Conservation (phyloP, 2,329 filamentous ascomycete genomes). For the Fusarium buharicum region DNA sequence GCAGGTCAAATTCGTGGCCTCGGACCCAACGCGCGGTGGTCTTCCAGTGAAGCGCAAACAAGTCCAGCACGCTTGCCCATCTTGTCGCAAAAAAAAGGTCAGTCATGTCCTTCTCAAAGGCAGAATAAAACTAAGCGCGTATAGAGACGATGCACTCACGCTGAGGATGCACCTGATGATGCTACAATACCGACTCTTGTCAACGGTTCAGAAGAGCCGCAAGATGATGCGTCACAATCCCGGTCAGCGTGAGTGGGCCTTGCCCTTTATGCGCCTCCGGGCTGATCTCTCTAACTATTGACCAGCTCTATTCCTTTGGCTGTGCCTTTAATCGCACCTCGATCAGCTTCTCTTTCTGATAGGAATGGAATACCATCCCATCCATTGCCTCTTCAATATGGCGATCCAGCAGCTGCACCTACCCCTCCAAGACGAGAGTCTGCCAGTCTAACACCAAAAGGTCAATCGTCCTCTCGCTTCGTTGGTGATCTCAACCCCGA, state of each 20-base stretch:
- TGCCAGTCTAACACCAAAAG: slow-evolving; percentile 35
- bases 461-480: slow-evolving; percentile 57
- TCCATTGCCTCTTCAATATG: slow-evolving; percentile 24
- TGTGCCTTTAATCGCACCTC: slow-evolving; percentile 9
- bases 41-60: slow-evolving; percentile 69
- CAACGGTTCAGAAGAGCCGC: slow-evolving; percentile 38
- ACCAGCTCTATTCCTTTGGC: slow-evolving; percentile 26
- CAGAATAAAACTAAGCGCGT: neutral
- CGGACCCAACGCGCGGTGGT: slow-evolving; percentile 60
- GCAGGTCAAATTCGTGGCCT: slow-evolving; percentile 66
- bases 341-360: slow-evolving; percentile 12
- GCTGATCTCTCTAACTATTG: slow-evolving; percentile 1
- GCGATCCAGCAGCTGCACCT: slow-evolving; percentile 5
- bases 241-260: slow-evolving; percentile 47
- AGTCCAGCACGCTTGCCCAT: slow-evolving; percentile 66
- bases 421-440: slow-evolving; percentile 25
- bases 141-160: slow-evolving; percentile 59
- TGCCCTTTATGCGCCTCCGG: neutral
- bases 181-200: slow-evolving; percentile 10
- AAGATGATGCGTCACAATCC: slow-evolving; percentile 43
- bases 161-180: slow-evolving; percentile 50
- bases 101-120: slow-evolving; percentile 2
- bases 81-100: slow-evolving; percentile 67
- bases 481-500: slow-evolving; percentile 70
- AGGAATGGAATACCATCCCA: slow-evolving; percentile 17